phyloP scores from a whole-genome alignment of 1,284 basidiomycete genomes.

The Tilletiopsis washingtonensis region DNA sequence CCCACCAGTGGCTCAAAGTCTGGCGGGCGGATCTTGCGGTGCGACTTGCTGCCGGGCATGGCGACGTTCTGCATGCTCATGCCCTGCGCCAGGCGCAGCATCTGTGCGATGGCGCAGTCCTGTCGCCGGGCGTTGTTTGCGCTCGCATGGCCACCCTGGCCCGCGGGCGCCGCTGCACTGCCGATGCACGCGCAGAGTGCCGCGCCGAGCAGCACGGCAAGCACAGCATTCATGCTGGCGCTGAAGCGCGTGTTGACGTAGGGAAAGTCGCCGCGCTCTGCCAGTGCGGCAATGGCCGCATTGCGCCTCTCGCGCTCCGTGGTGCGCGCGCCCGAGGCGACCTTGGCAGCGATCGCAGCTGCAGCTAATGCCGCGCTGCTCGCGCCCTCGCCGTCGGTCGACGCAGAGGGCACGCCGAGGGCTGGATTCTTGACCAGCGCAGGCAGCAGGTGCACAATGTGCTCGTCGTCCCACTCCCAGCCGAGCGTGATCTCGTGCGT shows the following conservation, averaged over 20 bases:
- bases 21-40: constrained; percentile 27
- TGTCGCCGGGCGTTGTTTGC: constrained; percentile 36
- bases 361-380: neutral
- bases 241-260: constrained; percentile 39
- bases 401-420: constrained; percentile 12
- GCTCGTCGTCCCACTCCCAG: constrained; percentile 95
- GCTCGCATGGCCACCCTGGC: constrained; percentile 32
- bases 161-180: constrained; percentile 26
- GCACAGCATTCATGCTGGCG: constrained; percentile 34
- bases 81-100: constrained; percentile 43
- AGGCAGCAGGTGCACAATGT: constrained; percentile 73
- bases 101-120: constrained; percentile 45
- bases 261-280: constrained; percentile 37
- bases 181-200: constrained; percentile 43
- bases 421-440: constrained; percentile 56
- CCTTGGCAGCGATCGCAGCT: neutral
- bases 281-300: constrained; percentile 23
- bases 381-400: neutral
- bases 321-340: constrained; percentile 8
- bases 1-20: constrained; percentile 41
- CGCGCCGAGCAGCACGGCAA: constrained; percentile 30
- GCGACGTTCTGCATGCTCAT: constrained; percentile 41
- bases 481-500: constrained; percentile 82
- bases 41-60: constrained; percentile 19
- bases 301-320: constrained; percentile 11